phyloP scores from a whole-genome alignment of 495 filamentous ascomycete genomes.

The Rhizodiscina lignyota region DNA sequence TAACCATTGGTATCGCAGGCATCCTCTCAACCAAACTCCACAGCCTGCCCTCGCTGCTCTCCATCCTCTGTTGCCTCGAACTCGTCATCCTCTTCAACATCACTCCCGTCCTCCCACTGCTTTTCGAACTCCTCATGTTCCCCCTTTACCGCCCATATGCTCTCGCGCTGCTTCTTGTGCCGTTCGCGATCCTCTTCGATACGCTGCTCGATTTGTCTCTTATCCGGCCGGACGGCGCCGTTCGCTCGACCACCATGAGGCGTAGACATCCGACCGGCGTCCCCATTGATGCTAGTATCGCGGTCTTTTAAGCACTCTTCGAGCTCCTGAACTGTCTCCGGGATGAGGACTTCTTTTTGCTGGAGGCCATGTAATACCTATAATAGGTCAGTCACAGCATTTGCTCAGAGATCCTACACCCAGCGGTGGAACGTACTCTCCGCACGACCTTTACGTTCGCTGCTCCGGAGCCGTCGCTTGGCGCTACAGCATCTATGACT shows the following conservation, averaged over 20 bases:
- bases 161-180: conserved; percentile 78
- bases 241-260: conserved; percentile 2
- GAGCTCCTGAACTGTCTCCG: conserved; percentile 56
- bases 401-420: conserved; percentile 6
- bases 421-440: conserved; percentile 29
- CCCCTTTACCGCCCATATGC: conserved; percentile 63
- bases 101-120: conserved; percentile 65
- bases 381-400: conserved; percentile 2
- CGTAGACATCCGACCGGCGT: conserved; percentile 4
- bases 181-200: conserved; percentile 95
- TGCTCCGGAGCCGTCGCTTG: conserved; percentile 73
- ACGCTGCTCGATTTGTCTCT: conserved; percentile 77
- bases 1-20: too few species aligned
- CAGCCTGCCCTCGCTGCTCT: conserved; percentile 9
- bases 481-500: conserved; percentile 77
- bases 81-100: conserved; percentile 71
- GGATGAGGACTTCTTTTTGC: conserved; percentile 45
- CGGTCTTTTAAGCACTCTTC: conserved; percentile 64
- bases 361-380: conserved; percentile 55
- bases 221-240: conserved; percentile 43
- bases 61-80: conserved; percentile 55
- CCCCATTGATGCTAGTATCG: too few species aligned
- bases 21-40: too few species aligned
- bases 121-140: conserved; percentile 47
- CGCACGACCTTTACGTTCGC: conserved; percentile 89